Conservation (phyloP, 1,139 yeast genomes). For the Debaryomycetaceae sp. region DNA sequence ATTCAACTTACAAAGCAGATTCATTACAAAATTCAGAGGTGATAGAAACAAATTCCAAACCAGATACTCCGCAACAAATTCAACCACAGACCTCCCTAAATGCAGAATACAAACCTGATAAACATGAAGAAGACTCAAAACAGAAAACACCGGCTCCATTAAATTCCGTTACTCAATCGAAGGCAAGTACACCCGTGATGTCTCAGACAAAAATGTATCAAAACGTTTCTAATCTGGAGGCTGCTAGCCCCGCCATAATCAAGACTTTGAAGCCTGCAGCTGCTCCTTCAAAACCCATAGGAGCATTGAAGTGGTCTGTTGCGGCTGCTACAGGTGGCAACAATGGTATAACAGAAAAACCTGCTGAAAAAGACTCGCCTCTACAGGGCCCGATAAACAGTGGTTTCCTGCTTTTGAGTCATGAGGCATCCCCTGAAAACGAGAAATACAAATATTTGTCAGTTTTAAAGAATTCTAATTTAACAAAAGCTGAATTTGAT, state of each 20-base stretch:
- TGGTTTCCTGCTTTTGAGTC: background rate
- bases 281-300: conserved; percentile 61
- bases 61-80: background rate
- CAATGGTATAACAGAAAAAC: conserved; percentile 1
- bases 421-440: background rate
- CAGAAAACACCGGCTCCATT: background rate
- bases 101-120: background rate
- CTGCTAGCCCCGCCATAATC: conserved; percentile 30
- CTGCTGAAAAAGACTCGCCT: background rate
- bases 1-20: background rate
- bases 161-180: background rate
- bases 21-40: background rate
- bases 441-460: conserved; percentile 17
- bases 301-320: conserved; percentile 67
- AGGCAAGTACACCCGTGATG: conserved; percentile 1
- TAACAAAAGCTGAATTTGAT: conserved; percentile 30
- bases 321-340: conserved; percentile 48
- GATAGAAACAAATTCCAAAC: background rate
- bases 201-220: background rate
- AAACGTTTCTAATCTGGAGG: conserved; percentile 12
- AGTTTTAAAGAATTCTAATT: conserved; percentile 29
- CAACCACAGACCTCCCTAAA: background rate
- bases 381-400: background rate
- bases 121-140: background rate
- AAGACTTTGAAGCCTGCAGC: conserved; percentile 65